Base-by-base conservation (phyloP, 371 early-diverging fungal species). In the Modicella reniformis region DNA sequence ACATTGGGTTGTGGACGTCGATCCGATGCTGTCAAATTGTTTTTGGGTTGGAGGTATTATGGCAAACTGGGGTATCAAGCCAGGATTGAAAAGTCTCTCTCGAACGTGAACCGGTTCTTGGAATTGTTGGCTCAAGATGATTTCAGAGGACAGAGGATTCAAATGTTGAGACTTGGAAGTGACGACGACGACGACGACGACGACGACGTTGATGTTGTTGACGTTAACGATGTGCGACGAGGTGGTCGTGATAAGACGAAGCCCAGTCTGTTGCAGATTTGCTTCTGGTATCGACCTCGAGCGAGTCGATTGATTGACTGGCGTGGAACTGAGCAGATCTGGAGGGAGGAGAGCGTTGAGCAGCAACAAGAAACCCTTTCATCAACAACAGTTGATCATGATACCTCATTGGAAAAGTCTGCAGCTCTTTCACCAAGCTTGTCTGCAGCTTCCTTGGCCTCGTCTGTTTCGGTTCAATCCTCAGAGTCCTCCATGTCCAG, bases 1-100 rank as follows among this genome's bases (percentile, higher is more conserved):
- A 92, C 94, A 0, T 71, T 95, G 54, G 96, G 94, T 12, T 95
- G 95, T 69, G 96, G 96, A 5, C 86, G 96, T 8, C 87, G 92
- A 1, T 92, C 93, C 15, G 96, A 95, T 68, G 92, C 93, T 0
- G 67, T 91, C 72, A 95, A 95, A 65, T 62, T 95, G 67, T 95
- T 91, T 84, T 62, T 95, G 66, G 86, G 89, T 4, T 95, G 96
- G 96, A 88, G 88, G 52, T 92, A 88, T 62, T 90, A 91, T 67
- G 96, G 96, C 56, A 48, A 59, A 44, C 70, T 66, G 6, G 79
- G 79, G 49, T 79, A 72, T 52, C 66, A 67, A 26, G 50, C 62
- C 26, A 65, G 79, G 29, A 63, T 79, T 23, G 73, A 79, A 40
- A 79, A 72, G n/a, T 72, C 79, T 2, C 26, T 79, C 19, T 62